A percentile compares a stretch with the other conserved stretches of the same genome.
phyloP scores from a whole-genome alignment of 306 rosid species.

The Cicer judaicum region DNA sequence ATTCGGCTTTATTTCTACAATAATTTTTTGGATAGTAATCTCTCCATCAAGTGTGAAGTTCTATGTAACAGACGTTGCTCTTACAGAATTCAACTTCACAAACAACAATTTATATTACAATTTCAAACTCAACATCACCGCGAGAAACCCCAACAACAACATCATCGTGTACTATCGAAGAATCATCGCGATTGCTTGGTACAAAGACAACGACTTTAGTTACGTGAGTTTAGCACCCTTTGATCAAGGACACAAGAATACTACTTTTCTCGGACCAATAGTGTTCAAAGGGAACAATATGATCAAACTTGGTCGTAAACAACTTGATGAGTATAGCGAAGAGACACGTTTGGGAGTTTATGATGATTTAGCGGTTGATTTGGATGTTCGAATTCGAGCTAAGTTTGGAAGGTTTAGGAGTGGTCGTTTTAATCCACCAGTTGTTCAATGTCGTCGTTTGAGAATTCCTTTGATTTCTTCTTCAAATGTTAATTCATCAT shows the following conservation, averaged over 20 bases:
- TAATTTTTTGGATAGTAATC: constrained; percentile 13
- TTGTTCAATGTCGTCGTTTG: constrained; percentile 43
- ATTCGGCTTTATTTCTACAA: background rate
- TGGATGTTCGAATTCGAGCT: constrained; percentile 30
- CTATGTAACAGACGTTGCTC: constrained; percentile 36
- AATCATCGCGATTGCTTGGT: constrained; percentile 39
- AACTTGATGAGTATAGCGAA: constrained; percentile 42
- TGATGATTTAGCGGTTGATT: constrained; percentile 39
- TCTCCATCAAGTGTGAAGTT: constrained; percentile 38
- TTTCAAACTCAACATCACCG: constrained; percentile 42
- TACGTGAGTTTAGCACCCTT: constrained; percentile 35
- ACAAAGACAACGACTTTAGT: constrained; percentile 36
- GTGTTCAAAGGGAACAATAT: constrained; percentile 29
- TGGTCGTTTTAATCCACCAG: constrained; percentile 12
- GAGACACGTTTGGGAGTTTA: constrained; percentile 35
- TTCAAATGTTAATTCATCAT: background rate
- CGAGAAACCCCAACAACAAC: constrained; percentile 45
- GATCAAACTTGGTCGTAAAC: constrained; percentile 18
- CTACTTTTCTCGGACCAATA: constrained; percentile 26
- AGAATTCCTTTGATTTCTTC: constrained; percentile 38
- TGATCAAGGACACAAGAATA: constrained; percentile 52
- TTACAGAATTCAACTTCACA: constrained; percentile 45
- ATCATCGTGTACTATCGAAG: constrained; percentile 37
- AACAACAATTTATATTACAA: constrained; percentile 32
- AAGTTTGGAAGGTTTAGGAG: constrained; percentile 15